Conservation (phyloP, 1,284 basidiomycete species). For the Ganoderma sinense region DNA sequence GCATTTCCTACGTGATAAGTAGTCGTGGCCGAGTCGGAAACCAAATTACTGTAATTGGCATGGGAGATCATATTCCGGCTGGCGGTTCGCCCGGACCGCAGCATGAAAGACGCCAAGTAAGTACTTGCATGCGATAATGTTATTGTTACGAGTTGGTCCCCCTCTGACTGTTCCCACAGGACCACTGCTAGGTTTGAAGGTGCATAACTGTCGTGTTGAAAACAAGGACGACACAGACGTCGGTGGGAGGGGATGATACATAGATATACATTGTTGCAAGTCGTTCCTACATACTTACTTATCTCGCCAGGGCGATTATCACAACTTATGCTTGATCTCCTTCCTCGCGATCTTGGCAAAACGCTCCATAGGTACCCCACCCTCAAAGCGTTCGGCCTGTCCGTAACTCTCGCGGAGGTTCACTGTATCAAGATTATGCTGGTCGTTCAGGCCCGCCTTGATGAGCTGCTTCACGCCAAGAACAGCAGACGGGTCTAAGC, state of each 20-base stretch:
- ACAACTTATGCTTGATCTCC: slow-evolving; percentile 72
- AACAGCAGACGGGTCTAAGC: slow-evolving; percentile 61
- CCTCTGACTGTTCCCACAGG: not conserved
- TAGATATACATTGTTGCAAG: not conserved
- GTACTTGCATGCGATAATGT: not conserved
- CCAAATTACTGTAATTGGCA: not conserved
- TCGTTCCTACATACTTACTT: no score
- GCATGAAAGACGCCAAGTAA: not conserved
- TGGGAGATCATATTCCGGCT: not conserved
- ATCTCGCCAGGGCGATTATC: slow-evolving; percentile 11
- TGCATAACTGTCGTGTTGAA: not conserved
- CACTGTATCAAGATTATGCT: slow-evolving; percentile 68
- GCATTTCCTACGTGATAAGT: not conserved
- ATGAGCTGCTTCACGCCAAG: slow-evolving; percentile 63
- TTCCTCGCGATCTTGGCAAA: slow-evolving; percentile 67
- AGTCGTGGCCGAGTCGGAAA: no score
- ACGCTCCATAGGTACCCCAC: slow-evolving; percentile 58
- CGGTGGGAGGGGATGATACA: not conserved
- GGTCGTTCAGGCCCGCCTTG: slow-evolving; percentile 62
- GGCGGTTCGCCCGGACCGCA: not conserved
- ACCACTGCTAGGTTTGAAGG: no score
- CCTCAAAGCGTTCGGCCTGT: slow-evolving; percentile 69
- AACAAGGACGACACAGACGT: not conserved
- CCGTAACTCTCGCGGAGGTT: slow-evolving; percentile 76
- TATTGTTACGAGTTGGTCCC: not conserved